These are phyloP conservation scores for Trypanosoma platydactyli DNA, from an alignment of 208 protist genomes.

Conservation along the genomic window DNA sequence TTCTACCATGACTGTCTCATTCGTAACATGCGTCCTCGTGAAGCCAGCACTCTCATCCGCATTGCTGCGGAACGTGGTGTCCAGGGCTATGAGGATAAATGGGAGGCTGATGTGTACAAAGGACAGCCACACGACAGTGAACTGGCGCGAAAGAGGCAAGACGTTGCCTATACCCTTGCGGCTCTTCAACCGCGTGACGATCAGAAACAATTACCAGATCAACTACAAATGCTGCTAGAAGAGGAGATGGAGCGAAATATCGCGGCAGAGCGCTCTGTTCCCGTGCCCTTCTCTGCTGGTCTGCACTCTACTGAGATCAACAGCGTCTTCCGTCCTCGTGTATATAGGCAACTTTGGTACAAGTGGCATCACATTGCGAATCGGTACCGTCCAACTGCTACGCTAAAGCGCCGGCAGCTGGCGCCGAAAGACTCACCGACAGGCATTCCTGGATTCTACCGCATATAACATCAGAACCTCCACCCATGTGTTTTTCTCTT, in stretches of 20 bases:
- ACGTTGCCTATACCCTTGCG: slow-evolving; percentile 11
- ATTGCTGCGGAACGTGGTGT: slow-evolving; percentile 72
- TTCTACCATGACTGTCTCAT: slow-evolving; percentile 89
- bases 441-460: slow-evolving; percentile 86
- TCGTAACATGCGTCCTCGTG: slow-evolving; percentile 74
- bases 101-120: slow-evolving; percentile 82
- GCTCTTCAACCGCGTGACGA: slow-evolving; percentile 76
- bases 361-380: slow-evolving; percentile 91
- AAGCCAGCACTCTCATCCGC: slow-evolving; percentile 78
- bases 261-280: slow-evolving; percentile 34
- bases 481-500: slow-evolving; percentile 1
- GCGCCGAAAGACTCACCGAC: slow-evolving; percentile 87
- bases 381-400: slow-evolving; percentile 76
- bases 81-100: slow-evolving; percentile 77
- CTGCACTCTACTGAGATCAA: slow-evolving; percentile 79
- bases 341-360: slow-evolving; percentile 90
- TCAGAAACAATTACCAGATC: slow-evolving; percentile 50
- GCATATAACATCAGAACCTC: slow-evolving; percentile 42
- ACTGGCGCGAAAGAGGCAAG: slow-evolving; percentile 20
- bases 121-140: slow-evolving; percentile 49
- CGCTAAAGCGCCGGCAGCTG: slow-evolving; percentile 81
- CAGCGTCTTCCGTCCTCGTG: slow-evolving; percentile 81
- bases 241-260: slow-evolving; percentile 58
- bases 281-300: slow-evolving; percentile 75
- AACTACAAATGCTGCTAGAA: slow-evolving; percentile 47